A percentile compares a stretch with the other conserved stretches of the same genome.
These are phyloP conservation scores for Voacanga thouarsii DNA, from an alignment of 257 asterid genomes.

Conservation along the genomic window DNA sequence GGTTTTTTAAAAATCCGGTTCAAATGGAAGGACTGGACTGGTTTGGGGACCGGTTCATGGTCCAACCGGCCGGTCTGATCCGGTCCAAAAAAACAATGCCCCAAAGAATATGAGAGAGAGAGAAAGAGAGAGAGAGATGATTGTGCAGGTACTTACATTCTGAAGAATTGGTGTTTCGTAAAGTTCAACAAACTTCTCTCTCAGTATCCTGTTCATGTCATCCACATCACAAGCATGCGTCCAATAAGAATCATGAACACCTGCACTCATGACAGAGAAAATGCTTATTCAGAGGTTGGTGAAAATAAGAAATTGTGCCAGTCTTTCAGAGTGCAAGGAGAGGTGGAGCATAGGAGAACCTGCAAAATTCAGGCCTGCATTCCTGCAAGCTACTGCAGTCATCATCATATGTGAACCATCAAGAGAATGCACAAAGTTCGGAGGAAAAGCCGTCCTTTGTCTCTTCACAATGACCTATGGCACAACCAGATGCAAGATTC, in stretches of 20 bases:
- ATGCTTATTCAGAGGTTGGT: slow-evolving; percentile 11
- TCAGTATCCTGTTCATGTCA: slow-evolving; percentile 61
- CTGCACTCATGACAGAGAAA: slow-evolving; percentile 38
- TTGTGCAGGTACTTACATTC: slow-evolving; percentile 49
- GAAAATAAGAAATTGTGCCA: not conserved
- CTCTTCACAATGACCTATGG: slow-evolving; percentile 80
- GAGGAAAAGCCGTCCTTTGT: slow-evolving; percentile 96
- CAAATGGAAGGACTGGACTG: too few species aligned
- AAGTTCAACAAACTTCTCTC: slow-evolving; percentile 89
- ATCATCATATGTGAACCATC: slow-evolving; percentile 99
- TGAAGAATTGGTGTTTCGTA: slow-evolving; percentile 80
- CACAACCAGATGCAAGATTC: slow-evolving; percentile 11
- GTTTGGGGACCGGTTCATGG: too few species aligned
- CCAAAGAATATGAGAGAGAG: not conserved
- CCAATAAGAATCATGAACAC: slow-evolving; percentile 99
- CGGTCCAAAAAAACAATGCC: too few species aligned
- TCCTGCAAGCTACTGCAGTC: slow-evolving; percentile 94
- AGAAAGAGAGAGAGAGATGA: not conserved
- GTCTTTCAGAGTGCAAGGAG: not conserved
- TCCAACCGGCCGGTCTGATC: too few species aligned
- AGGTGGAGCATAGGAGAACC: slow-evolving; percentile 38
- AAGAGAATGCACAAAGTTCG: slow-evolving; percentile 94
- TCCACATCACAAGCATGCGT: slow-evolving; percentile 97
- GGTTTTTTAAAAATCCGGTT: too few species aligned
- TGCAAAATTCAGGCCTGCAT: slow-evolving; percentile 87